These are phyloP conservation scores for Suillus decipiens DNA, from an alignment of 768 basidiomycete species.

Conservation along the genomic window DNA sequence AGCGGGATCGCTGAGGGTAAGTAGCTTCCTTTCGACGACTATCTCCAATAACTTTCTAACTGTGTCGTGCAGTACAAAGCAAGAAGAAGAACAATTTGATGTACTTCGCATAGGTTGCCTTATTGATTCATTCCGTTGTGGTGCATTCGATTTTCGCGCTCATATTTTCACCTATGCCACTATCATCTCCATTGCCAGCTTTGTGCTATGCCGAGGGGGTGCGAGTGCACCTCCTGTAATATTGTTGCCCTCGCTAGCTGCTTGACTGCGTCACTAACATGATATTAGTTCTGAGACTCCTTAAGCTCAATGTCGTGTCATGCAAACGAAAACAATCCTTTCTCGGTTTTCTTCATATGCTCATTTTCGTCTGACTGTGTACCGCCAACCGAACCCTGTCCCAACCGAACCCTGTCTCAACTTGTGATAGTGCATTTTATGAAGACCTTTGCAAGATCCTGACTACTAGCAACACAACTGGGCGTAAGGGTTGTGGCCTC, in stretches of 20 bases:
- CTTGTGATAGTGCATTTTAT: not conserved
- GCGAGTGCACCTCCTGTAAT: not conserved
- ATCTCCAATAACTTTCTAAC: slow-evolving; percentile 19
- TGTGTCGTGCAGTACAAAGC: slow-evolving; percentile 74
- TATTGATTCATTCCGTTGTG: slow-evolving; percentile 3
- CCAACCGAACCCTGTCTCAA: not conserved
- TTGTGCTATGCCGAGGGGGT: not conserved
- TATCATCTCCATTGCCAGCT: not conserved
- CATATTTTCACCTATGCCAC: not conserved
- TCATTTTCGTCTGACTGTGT: not conserved
- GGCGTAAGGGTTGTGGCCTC: not conserved
- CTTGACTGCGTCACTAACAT: not conserved
- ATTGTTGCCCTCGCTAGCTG: not conserved
- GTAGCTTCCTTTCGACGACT: slow-evolving; percentile 21
- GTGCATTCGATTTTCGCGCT: not conserved
- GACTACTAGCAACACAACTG: not conserved
- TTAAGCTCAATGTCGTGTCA: not conserved
- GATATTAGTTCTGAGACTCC: not conserved
- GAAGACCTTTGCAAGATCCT: not conserved
- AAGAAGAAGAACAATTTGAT: slow-evolving; percentile 99
- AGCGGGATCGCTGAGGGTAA: slow-evolving; percentile 86
- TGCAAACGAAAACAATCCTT: not conserved
- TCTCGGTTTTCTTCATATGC: not conserved
- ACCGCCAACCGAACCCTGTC: not conserved
- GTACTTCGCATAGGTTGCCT: slow-evolving; percentile 74